Conservation (phyloP, 495 filamentous ascomycete genomes). For the Podospora didyma region DNA sequence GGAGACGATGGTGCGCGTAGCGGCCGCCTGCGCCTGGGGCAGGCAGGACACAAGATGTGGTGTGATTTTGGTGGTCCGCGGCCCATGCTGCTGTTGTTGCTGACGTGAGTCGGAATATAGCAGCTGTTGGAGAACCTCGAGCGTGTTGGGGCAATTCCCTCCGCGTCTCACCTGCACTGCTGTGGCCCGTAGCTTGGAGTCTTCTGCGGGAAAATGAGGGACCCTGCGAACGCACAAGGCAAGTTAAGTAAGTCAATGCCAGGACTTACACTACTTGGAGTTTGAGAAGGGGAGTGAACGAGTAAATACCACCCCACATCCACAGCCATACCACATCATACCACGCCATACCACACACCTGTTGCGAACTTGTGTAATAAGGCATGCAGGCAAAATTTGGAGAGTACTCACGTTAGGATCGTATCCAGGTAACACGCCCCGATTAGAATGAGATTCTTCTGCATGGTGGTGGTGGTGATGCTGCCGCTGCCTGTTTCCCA, state of each 20-base stretch:
- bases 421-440: slow-evolving; percentile 68
- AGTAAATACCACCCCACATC: no score
- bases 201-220: slow-evolving; percentile 61
- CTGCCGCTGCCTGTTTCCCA: background rate
- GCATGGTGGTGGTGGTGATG: background rate
- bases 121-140: slow-evolving; percentile 65
- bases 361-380: no score
- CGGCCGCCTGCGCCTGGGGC: slow-evolving; percentile 28
- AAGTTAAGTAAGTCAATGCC: no score
- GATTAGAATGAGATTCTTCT: slow-evolving; percentile 52
- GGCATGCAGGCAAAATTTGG: no score
- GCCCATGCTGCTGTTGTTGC: background rate
- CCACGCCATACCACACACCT: no score
- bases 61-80: slow-evolving; percentile 8
- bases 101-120: slow-evolving; percentile 17
- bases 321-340: no score
- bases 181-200: slow-evolving; percentile 67
- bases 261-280: no score
- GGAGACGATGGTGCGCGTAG: slow-evolving; percentile 31
- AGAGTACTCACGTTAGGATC: slow-evolving; percentile 61
- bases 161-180: slow-evolving; percentile 57
- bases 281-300: slow-evolving; percentile 5
- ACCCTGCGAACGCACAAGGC: slow-evolving; percentile 51
- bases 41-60: slow-evolving; percentile 38
- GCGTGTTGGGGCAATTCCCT: slow-evolving; percentile 67